Percentiles rank a stretch among this genome's conserved stretches.
phyloP scores from a whole-genome alignment of 1,284 basidiomycete species.

The Retiboletus flavoniger region DNA sequence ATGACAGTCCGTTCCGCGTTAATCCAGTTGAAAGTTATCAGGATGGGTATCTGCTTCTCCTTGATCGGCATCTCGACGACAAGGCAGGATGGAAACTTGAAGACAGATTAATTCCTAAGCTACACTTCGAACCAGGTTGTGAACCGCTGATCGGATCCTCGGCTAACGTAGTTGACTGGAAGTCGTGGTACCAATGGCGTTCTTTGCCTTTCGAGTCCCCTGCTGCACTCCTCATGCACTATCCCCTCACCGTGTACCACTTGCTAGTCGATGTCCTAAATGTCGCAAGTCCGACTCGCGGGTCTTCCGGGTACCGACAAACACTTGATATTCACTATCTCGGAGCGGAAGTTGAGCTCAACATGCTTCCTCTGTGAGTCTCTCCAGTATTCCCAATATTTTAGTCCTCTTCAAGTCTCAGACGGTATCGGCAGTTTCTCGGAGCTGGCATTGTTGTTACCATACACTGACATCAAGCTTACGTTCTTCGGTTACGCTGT shows the following conservation, averaged over 20 bases:
- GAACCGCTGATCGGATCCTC: slow-evolving; percentile 26
- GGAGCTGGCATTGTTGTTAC: slow-evolving; percentile 42
- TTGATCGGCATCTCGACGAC: slow-evolving; percentile 32
- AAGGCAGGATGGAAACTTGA: slow-evolving; percentile 41
- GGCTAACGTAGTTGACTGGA: slow-evolving; percentile 37
- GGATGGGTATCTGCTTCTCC: slow-evolving; percentile 37
- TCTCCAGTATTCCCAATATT: background rate
- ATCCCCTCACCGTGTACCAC: slow-evolving; percentile 40
- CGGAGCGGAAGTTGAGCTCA: slow-evolving; percentile 43
- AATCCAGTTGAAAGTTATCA: slow-evolving; percentile 23
- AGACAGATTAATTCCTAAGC: slow-evolving; percentile 34
- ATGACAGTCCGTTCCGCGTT: slow-evolving; percentile 3
- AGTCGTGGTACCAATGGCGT: slow-evolving; percentile 43
- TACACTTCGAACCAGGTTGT: slow-evolving; percentile 29
- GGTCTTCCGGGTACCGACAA: slow-evolving; percentile 24
- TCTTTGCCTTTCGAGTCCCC: slow-evolving; percentile 40
- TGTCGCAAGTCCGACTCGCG: slow-evolving; percentile 31
- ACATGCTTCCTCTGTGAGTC: slow-evolving; percentile 44
- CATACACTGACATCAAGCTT: slow-evolving; percentile 41
- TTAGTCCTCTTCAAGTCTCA: background rate
- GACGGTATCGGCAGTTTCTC: slow-evolving; percentile 35
- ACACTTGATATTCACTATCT: slow-evolving; percentile 37
- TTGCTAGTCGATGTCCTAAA: slow-evolving; percentile 36
- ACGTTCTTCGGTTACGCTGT: slow-evolving; percentile 39
- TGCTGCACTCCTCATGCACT: slow-evolving; percentile 42